These are phyloP conservation scores for Didymella segeticola DNA, from an alignment of 2,329 filamentous ascomycete species.

Conservation along the genomic window DNA sequence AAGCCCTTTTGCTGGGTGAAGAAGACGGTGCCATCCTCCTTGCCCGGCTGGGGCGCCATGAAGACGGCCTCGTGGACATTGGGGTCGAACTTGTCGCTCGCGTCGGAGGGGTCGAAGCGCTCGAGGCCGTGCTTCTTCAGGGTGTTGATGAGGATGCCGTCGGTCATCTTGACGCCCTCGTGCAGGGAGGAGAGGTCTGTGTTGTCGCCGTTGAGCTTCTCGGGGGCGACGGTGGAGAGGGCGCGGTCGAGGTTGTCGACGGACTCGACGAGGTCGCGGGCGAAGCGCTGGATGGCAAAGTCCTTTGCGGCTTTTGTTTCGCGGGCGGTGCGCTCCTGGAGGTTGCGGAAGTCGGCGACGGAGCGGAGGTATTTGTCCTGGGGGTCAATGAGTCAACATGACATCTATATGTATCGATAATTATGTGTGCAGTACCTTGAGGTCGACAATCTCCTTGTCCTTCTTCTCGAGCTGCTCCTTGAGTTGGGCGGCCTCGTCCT, in stretches of 20 bases:
- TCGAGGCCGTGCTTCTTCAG: conserved; percentile 94
- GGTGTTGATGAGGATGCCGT: conserved; percentile 83
- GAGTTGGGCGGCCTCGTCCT: conserved; percentile 44
- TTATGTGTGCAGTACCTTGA: conserved; percentile 71
- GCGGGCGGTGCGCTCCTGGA: conserved; percentile 91
- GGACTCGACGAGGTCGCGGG: conserved; percentile 91
- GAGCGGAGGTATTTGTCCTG: conserved; percentile 95
- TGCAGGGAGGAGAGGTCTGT: conserved; percentile 82
- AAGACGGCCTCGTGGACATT: conserved; percentile 97
- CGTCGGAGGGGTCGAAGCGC: conserved; percentile 76
- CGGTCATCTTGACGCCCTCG: conserved; percentile 94
- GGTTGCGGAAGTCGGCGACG: conserved; percentile 96
- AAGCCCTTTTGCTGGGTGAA: conserved; percentile 96
- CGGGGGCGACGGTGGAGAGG: conserved; percentile 75
- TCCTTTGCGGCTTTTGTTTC: conserved; percentile 87
- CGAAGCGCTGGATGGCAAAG: conserved; percentile 94
- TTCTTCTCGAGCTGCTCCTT: conserved; percentile 75
- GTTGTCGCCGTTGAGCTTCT: conserved; percentile 71
- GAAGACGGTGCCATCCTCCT: conserved; percentile 91
- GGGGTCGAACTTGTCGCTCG: conserved; percentile 89
- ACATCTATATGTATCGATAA: too few species aligned
- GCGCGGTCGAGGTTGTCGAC: conserved; percentile 98
- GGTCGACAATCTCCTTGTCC: conserved; percentile 75
- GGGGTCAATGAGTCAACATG: too few species aligned
- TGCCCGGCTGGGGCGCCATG: conserved; percentile 84